Base-by-base conservation (phyloP, 495 filamentous ascomycete genomes). In the Lichina pygmaea region DNA sequence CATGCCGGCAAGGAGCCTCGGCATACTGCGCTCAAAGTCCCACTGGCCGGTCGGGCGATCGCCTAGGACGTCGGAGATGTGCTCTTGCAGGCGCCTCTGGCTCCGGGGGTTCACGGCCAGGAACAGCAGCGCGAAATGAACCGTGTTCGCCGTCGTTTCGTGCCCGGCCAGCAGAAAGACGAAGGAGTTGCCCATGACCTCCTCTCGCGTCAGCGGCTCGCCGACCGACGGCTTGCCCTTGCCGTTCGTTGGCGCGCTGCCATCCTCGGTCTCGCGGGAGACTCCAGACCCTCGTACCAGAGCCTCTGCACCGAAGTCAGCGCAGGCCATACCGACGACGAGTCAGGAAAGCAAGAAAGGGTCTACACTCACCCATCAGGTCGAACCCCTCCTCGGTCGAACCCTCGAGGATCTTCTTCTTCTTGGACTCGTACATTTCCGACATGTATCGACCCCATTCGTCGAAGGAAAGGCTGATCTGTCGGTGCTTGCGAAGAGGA, bases 141-240 rank as follows among this genome's bases (percentile, higher is more conserved):
- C 57, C 1, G 65, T 64, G 56, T 78, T 78, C 42, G 77, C 75
- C 5, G 74, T 71, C 0, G 78, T 78, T 53, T 81, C 78, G 55
- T 83, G 78, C 16, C 78, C 78, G 0, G 78, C 77, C 11, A 81
- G 60, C 38, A 73, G 68, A 55, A 78, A 73, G 51, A 81, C 68
- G 55, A 79, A 83, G 9, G 74, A 69, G 52, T 83, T 78, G 33
- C 72, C 74, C 24, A 78, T 61, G 50, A 83, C 73, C 42, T 81
- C 76, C 12, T 59, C 57, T 50, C 75, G 66, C 5, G 56, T 57
- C 9, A 76, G 52, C 32, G 60, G 58, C 13, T 46, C 13, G 32
- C 33, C 7, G 6, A 2, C 13, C 33, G 11, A 8, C 3, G 41
- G 41, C 15, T 24, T 9, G 7, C n/a, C 38, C 52, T 58, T 42